These are phyloP conservation scores for Diplodia mutila DNA, from an alignment of 2,329 filamentous ascomycete species.

Conservation along the genomic window DNA sequence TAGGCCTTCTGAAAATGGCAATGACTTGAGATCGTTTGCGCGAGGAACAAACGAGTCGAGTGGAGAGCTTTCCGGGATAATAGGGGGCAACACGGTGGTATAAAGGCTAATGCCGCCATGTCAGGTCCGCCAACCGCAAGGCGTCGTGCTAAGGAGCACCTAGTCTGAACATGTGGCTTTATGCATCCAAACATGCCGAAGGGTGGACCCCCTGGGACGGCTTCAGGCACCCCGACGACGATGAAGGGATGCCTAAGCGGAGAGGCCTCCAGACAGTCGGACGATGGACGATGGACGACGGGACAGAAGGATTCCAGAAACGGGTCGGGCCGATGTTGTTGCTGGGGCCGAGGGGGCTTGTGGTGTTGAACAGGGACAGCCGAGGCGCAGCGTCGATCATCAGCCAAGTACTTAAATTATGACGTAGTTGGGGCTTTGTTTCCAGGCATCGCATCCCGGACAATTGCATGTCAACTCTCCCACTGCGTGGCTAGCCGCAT, in stretches of 20 bases:
- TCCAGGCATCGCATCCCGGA: background rate
- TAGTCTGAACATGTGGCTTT: background rate
- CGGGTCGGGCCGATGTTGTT: background rate
- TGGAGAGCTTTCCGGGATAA: too few species aligned
- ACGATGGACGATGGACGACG: background rate
- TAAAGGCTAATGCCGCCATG: too few species aligned
- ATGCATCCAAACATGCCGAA: too few species aligned
- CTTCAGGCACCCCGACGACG: background rate
- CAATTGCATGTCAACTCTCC: background rate
- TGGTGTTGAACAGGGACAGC: constrained; percentile 3
- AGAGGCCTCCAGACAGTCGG: background rate
- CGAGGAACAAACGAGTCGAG: background rate
- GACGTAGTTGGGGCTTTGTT: constrained; percentile 4
- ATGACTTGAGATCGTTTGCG: too few species aligned
- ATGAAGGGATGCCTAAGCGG: background rate
- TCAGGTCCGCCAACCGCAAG: too few species aligned
- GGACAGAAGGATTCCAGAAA: background rate
- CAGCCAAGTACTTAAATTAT: background rate
- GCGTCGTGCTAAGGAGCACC: too few species aligned
- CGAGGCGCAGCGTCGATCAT: constrained; percentile 7
- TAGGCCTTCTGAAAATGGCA: background rate
- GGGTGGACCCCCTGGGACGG: background rate
- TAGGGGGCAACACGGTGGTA: background rate
- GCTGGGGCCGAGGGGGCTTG: background rate
- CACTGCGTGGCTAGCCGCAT: background rate